Percentiles rank a stretch among this genome's conserved stretches.
Conservation (phyloP, 1,284 basidiomycete species). For the Neolentinus lepideus region DNA sequence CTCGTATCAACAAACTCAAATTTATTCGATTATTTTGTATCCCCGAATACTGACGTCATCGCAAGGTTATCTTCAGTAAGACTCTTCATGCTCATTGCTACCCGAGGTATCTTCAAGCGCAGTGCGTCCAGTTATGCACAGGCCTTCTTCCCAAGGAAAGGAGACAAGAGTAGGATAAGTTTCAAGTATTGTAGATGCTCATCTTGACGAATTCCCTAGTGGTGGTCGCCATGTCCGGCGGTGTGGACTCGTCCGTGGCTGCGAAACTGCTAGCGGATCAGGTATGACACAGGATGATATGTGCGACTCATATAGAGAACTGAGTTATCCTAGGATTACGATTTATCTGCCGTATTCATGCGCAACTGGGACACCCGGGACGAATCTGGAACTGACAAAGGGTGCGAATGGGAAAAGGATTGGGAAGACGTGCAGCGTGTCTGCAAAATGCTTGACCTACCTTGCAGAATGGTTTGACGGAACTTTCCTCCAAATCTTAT, state of each 20-base stretch:
- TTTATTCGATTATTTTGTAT: too few species aligned
- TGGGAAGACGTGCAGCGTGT: slow-evolving; percentile 88
- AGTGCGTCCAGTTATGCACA: background rate
- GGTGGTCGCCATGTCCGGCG: slow-evolving; percentile 91
- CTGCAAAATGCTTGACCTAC: slow-evolving; percentile 62
- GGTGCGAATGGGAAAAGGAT: slow-evolving; percentile 94
- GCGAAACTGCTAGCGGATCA: slow-evolving; percentile 68
- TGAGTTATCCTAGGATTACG: slow-evolving; percentile 48
- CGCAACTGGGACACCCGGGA: slow-evolving; percentile 87
- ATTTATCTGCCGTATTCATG: slow-evolving; percentile 90
- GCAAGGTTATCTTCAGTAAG: background rate
- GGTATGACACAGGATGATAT: slow-evolving; percentile 26
- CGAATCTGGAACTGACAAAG: slow-evolving; percentile 63
- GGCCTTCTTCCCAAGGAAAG: slow-evolving; percentile 28
- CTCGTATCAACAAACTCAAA: too few species aligned
- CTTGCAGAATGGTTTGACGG: slow-evolving; percentile 53
- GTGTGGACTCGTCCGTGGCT: slow-evolving; percentile 89
- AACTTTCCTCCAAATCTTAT: slow-evolving; percentile 7
- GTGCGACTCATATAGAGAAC: background rate
- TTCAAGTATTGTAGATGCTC: background rate
- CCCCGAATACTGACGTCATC: too few species aligned
- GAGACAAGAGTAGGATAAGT: slow-evolving; percentile 40
- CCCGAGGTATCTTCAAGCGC: background rate
- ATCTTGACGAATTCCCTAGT: slow-evolving; percentile 38
- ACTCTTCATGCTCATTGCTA: background rate